These are phyloP conservation scores for Termitomyces sp. DNA, from an alignment of 768 basidiomycete species.

Conservation along the genomic window DNA sequence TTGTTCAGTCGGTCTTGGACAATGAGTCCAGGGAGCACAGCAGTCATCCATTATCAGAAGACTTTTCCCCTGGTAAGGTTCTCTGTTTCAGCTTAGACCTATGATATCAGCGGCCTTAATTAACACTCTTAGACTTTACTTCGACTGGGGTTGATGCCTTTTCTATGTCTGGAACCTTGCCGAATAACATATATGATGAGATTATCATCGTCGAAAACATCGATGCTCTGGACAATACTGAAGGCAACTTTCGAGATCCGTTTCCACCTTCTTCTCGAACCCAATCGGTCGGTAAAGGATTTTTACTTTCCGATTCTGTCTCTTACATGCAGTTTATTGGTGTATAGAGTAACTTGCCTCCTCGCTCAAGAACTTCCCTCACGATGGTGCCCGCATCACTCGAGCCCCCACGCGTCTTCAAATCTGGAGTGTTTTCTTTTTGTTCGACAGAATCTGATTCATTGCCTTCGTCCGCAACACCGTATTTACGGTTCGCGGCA, in stretches of 20 bases:
- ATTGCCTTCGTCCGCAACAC: not conserved
- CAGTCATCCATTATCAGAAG: not conserved
- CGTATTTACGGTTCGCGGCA: not conserved
- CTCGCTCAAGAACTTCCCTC: not conserved
- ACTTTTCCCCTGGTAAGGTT: not conserved
- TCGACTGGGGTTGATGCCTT: not conserved
- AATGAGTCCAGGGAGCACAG: not conserved
- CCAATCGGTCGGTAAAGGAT: not conserved
- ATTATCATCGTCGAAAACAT: conserved; percentile 9
- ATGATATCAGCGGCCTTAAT: not conserved
- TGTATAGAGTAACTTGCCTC: not conserved
- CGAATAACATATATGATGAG: conserved; percentile 3
- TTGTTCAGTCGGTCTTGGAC: conserved; percentile 1
- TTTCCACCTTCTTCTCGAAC: not conserved
- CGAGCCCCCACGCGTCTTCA: conserved; percentile 8
- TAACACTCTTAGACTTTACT: not conserved
- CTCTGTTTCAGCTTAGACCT: not conserved
- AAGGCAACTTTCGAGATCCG: not conserved
- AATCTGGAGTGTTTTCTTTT: conserved; percentile 11
- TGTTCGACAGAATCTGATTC: not conserved
- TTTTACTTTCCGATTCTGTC: not conserved
- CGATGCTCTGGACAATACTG: not conserved
- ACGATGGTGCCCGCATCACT: not conserved
- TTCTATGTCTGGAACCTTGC: not conserved
- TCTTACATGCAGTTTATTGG: not conserved